Percentiles rank a stretch among this genome's conserved stretches.
These are phyloP conservation scores for Coleophoma cylindrospora DNA, from an alignment of 2,329 filamentous ascomycete genomes.

Conservation along the genomic window DNA sequence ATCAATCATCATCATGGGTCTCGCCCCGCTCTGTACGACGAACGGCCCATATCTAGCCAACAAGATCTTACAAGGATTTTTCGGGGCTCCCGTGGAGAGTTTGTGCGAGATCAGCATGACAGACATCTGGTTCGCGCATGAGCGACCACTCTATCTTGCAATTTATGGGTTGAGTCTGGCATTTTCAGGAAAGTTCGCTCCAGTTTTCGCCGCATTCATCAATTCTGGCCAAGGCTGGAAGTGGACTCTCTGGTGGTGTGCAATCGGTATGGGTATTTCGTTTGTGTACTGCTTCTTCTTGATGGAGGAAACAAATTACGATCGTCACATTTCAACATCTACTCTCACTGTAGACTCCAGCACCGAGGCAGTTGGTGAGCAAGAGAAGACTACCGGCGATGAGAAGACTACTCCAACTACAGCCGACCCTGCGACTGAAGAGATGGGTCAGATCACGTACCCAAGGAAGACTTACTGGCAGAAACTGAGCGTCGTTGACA, in stretches of 20 bases:
- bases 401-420: background rate
- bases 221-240: slow-evolving; percentile 40
- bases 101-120: slow-evolving; percentile 26
- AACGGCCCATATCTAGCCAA: slow-evolving; percentile 15
- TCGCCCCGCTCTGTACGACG: slow-evolving; percentile 19
- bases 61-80: slow-evolving; percentile 20
- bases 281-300: slow-evolving; percentile 48
- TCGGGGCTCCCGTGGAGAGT: slow-evolving; percentile 18
- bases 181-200: slow-evolving; percentile 34
- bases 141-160: slow-evolving; percentile 34
- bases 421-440: slow-evolving; percentile 7
- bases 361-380: slow-evolving; percentile 3
- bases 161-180: slow-evolving; percentile 37
- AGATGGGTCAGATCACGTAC: slow-evolving; percentile 25
- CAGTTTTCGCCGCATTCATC: slow-evolving; percentile 43
- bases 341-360: slow-evolving; percentile 4
- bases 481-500: slow-evolving; percentile 35
- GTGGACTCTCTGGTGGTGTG: slow-evolving; percentile 38
- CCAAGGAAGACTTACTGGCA: slow-evolving; percentile 35
- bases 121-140: slow-evolving; percentile 36
- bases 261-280: slow-evolving; percentile 43
- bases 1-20: slow-evolving; percentile 29
- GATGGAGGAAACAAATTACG: slow-evolving; percentile 49
- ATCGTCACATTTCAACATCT: slow-evolving; percentile 6
- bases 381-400: slow-evolving; percentile 18